Evolutionary conservation across 148 eudicot species (phyloP).

Genomic region (Gaultheria prostrata): DNA sequence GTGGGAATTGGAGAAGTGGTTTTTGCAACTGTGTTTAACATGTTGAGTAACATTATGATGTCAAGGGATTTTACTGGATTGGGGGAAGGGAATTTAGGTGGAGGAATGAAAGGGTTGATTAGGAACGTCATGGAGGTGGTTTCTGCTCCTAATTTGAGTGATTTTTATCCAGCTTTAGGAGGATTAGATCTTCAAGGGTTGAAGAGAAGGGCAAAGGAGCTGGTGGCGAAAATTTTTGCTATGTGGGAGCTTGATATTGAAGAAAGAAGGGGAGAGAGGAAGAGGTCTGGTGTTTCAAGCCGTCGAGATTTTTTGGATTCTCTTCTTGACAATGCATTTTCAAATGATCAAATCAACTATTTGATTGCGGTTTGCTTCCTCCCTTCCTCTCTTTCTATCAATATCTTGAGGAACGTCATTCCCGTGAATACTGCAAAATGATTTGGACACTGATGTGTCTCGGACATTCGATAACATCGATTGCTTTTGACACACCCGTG

Average conservation of each 20-base stretch:
- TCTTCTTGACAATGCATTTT: constrained; percentile 11
- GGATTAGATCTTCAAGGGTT: constrained; percentile 6
- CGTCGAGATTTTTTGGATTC: constrained; percentile 11
- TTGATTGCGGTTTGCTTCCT: not conserved
- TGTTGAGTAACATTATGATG: constrained; percentile 18
- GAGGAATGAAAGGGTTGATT: not conserved
- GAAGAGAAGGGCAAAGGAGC: not conserved
- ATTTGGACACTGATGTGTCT: too few species aligned
- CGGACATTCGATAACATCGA: too few species aligned
- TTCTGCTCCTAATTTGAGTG: constrained; percentile 8
- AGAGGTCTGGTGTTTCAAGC: not conserved
- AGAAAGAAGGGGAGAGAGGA: constrained; percentile 1
- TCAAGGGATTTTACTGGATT: constrained; percentile 20
- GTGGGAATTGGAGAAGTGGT: constrained; percentile 15
- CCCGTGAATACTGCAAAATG: too few species aligned
- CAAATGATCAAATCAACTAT: constrained; percentile 15
- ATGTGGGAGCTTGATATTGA: constrained; percentile 1
- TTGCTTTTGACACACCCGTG: not conserved
- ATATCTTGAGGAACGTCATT: too few species aligned
- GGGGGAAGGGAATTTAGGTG: not conserved
- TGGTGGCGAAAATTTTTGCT: not conserved
- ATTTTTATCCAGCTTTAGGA: constrained; percentile 15
- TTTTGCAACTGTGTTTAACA: constrained; percentile 22
- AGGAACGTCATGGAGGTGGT: not conserved
- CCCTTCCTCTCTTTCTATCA: not conserved